phyloP scores from a whole-genome alignment of 2,329 filamentous ascomycete species.

The Penicillium sp. region DNA sequence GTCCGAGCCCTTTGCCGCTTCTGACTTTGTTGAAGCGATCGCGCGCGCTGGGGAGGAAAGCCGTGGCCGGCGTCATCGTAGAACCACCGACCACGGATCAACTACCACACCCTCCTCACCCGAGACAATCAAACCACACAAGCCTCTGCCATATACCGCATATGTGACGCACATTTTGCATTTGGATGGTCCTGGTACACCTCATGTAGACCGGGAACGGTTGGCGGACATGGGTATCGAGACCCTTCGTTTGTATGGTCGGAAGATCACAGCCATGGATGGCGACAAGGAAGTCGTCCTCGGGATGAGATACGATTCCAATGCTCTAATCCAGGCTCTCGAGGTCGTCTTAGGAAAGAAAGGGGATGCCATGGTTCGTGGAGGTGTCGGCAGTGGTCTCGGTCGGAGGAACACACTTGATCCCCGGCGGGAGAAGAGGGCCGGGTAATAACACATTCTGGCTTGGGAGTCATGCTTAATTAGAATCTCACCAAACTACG shows the following conservation, averaged over 20 bases:
- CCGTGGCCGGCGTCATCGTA: slow-evolving; percentile 43
- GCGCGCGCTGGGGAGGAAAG: slow-evolving; percentile 71
- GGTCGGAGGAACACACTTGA: slow-evolving; percentile 61
- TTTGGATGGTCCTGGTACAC: slow-evolving; percentile 68
- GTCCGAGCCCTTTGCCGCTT: slow-evolving; percentile 62
- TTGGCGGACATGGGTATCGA: slow-evolving; percentile 70
- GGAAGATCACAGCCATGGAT: slow-evolving; percentile 48
- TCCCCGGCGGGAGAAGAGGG: slow-evolving; percentile 23
- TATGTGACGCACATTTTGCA: slow-evolving; percentile 87
- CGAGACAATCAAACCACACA: slow-evolving; percentile 6
- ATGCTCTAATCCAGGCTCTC: slow-evolving; percentile 69
- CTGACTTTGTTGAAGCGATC: slow-evolving; percentile 80
- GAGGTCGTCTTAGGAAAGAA: slow-evolving; percentile 71
- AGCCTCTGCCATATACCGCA: slow-evolving; percentile 52
- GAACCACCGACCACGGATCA: slow-evolving; percentile 3
- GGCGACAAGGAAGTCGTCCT: slow-evolving; percentile 49
- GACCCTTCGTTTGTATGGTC: slow-evolving; percentile 72
- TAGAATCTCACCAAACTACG: background rate
- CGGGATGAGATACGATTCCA: slow-evolving; percentile 70
- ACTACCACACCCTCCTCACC: slow-evolving; percentile 8
- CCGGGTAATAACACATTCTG: background rate
- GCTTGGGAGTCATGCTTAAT: background rate
- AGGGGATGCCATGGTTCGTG: slow-evolving; percentile 50
- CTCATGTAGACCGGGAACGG: slow-evolving; percentile 64
- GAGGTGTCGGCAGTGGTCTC: slow-evolving; percentile 39